A percentile compares a stretch with the other conserved stretches of the same genome.
Evolutionary conservation across 768 basidiomycete genomes (phyloP).

Genomic region (Russula emetica): DNA sequence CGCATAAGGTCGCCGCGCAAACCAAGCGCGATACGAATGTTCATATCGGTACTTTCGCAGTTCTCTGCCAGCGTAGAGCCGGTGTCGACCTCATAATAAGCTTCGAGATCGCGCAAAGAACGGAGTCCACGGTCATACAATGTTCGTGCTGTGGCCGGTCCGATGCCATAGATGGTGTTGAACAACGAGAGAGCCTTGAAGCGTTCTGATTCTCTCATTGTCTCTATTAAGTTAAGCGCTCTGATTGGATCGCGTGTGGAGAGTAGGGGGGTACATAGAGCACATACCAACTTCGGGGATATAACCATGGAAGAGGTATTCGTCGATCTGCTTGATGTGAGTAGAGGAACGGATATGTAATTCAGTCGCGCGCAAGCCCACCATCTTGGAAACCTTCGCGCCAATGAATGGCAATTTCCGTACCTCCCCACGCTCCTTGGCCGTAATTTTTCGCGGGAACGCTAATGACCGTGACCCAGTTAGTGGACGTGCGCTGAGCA

Average conservation of each 20-base stretch:
- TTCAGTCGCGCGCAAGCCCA: slow-evolving; percentile 18
- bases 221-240: slow-evolving; percentile 39
- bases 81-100: slow-evolving; percentile 51
- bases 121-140: slow-evolving; percentile 64
- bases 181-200: slow-evolving; percentile 57
- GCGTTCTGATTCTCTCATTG: slow-evolving; percentile 45
- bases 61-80: slow-evolving; percentile 27
- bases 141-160: slow-evolving; percentile 60
- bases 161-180: slow-evolving; percentile 66
- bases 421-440: slow-evolving; percentile 30
- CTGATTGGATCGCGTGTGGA: slow-evolving; percentile 1
- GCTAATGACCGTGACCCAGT: slow-evolving; percentile 26
- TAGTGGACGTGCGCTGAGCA: not conserved
- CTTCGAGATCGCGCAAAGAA: slow-evolving; percentile 62
- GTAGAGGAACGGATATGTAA: not conserved
- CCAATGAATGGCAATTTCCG: slow-evolving; percentile 39
- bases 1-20: slow-evolving; percentile 54
- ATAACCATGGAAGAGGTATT: slow-evolving; percentile 51
- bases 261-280: no score
- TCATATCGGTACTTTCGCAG: slow-evolving; percentile 26
- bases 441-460: slow-evolving; percentile 35
- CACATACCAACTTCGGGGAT: slow-evolving; percentile 56
- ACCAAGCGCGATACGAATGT: slow-evolving; percentile 54
- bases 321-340: slow-evolving; percentile 47
- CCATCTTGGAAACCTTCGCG: slow-evolving; percentile 37